Evolutionary conservation across 1,139 yeast species (phyloP).

Genomic region (Insectozyma bohioensis): DNA sequence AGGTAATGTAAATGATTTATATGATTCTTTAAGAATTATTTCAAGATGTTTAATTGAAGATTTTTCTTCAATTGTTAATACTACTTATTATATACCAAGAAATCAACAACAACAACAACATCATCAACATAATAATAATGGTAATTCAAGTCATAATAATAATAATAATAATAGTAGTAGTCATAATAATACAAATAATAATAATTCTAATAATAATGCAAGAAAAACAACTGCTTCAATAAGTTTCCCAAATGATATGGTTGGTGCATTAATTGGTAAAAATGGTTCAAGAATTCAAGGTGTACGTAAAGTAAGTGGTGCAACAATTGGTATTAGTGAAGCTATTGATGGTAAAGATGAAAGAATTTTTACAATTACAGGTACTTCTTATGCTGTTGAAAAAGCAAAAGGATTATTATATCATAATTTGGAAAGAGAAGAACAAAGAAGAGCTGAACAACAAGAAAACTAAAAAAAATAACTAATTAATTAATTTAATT

Average conservation of each 20-base stretch:
- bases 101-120: constrained; percentile 16
- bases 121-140: constrained; percentile 5
- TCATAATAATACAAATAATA: constrained; percentile 9
- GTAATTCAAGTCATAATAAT: constrained; percentile 6
- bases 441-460: constrained; percentile 55
- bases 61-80: constrained; percentile 63
- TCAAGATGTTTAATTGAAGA: constrained; percentile 77
- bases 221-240: constrained; percentile 28
- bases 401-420: constrained; percentile 67
- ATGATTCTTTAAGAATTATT: constrained; percentile 57
- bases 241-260: constrained; percentile 77
- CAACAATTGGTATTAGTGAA: constrained; percentile 76
- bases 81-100: constrained; percentile 65
- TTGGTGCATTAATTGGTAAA: constrained; percentile 89
- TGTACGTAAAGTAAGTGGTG: constrained; percentile 76
- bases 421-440: constrained; percentile 77
- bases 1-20: constrained; percentile 69
- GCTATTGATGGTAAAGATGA: constrained; percentile 65
- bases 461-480: constrained; percentile 1
- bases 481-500: neutral
- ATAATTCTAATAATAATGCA: constrained; percentile 1
- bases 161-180: constrained; percentile 11
- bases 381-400: constrained; percentile 63
- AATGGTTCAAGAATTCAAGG: constrained; percentile 87
- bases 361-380: constrained; percentile 72